Evolutionary conservation across 169 alveolate species (phyloP).

Genomic region (Eimeria falciformis): DNA sequence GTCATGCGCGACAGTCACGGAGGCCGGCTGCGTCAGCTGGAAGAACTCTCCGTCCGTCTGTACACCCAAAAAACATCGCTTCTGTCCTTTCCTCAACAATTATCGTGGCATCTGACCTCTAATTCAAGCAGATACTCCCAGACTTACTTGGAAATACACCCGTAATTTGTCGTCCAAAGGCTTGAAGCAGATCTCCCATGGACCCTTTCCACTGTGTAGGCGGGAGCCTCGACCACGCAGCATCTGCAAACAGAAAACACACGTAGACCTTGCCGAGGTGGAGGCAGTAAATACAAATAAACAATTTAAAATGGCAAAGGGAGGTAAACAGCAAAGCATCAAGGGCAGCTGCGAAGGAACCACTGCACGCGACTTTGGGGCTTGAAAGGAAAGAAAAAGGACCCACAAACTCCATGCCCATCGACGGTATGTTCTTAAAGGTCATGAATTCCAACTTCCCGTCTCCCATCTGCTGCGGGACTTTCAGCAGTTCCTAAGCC

Average conservation of each 20-base stretch:
- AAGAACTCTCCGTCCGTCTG: constrained; percentile 88
- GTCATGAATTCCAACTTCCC: constrained; percentile 51
- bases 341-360: not conserved
- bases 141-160: constrained; percentile 81
- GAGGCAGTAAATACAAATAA: not conserved
- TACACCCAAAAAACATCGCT: constrained; percentile 6
- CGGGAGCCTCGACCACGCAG: constrained; percentile 81
- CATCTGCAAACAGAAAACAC: constrained; percentile 51
- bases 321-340: not conserved
- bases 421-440: constrained; percentile 56
- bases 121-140: too few relatives aligned
- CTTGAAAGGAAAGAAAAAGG: not conserved
- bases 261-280: not conserved
- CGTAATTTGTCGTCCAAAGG: constrained; percentile 63
- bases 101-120: too few relatives aligned
- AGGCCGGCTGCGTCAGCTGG: constrained; percentile 48
- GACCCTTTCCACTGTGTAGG: constrained; percentile 88
- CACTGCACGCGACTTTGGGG: not conserved
- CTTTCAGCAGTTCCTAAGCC: constrained; percentile 52
- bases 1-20: constrained; percentile 2
- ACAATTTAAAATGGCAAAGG: not conserved
- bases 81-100: too few relatives aligned
- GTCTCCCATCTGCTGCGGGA: constrained; percentile 76
- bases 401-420: constrained; percentile 79
- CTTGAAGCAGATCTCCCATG: constrained; percentile 87